Percentiles rank a stretch among this genome's conserved stretches.
Evolutionary conservation across 164 flowering plant genomes (phyloP).

Genomic region (Euptelea pleiosperma): DNA sequence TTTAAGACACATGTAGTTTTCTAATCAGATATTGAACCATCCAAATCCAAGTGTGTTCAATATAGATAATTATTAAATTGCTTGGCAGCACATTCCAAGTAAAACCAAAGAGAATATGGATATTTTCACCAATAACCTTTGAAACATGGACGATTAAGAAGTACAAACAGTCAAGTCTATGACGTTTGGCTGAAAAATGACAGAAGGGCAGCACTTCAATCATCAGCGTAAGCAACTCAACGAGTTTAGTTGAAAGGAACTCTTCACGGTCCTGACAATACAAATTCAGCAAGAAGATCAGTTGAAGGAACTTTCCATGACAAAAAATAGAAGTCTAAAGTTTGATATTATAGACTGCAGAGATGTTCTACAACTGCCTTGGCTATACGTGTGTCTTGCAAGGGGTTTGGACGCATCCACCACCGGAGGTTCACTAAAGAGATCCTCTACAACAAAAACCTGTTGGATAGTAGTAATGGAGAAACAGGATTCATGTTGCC

Average conservation of each 20-base stretch:
- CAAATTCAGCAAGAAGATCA: conserved; percentile 13
- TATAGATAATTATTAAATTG: not conserved
- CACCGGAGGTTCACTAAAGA: too few relatives aligned
- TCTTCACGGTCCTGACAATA: conserved; percentile 48
- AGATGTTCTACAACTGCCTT: too few relatives aligned
- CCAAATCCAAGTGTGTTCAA: not conserved
- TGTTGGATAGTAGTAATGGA: too few relatives aligned
- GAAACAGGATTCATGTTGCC: too few relatives aligned
- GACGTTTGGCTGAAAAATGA: conserved; percentile 87
- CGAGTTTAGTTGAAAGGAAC: conserved; percentile 51
- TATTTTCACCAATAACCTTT: conserved; percentile 41
- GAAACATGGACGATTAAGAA: conserved; percentile 57
- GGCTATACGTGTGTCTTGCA: too few relatives aligned
- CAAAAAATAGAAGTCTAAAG: too few relatives aligned
- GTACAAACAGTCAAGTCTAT: conserved; percentile 86
- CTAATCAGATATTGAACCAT: not conserved
- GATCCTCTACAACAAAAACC: too few relatives aligned
- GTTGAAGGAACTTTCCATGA: conserved; percentile 2
- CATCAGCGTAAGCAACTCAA: conserved; percentile 65
- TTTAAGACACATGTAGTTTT: not conserved
- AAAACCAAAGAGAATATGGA: not conserved
- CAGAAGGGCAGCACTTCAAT: conserved; percentile 69
- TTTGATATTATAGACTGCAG: too few relatives aligned
- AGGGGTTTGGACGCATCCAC: too few relatives aligned
- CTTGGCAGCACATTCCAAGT: not conserved